Percentiles rank a stretch among this genome's conserved stretches.
Evolutionary conservation across 1,284 basidiomycete genomes (phyloP).

Genomic region (Apiotrichum montevideense): DNA sequence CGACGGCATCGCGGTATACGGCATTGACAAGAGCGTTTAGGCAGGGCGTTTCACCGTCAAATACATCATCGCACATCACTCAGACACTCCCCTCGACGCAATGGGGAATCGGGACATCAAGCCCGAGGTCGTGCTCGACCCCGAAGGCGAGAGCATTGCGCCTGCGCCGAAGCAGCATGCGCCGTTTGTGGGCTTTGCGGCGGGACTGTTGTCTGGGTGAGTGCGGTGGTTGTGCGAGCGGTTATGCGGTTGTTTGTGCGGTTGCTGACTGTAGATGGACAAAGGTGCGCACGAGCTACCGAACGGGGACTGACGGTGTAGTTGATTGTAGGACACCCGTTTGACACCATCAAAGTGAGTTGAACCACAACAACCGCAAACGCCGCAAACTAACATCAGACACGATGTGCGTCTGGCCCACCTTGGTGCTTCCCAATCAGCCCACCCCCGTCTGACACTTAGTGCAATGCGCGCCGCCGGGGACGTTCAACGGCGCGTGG

Average conservation of each 20-base stretch:
- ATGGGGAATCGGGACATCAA: background rate
- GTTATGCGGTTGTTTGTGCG: too few relatives aligned
- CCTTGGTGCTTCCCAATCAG: too few relatives aligned
- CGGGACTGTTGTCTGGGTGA: constrained; percentile 42
- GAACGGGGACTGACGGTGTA: background rate
- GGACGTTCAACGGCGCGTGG: constrained; percentile 41
- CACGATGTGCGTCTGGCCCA: constrained; percentile 23
- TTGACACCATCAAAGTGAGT: constrained; percentile 43
- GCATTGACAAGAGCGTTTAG: too few relatives aligned
- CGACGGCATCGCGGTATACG: too few relatives aligned
- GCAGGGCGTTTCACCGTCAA: too few relatives aligned
- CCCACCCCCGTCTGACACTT: background rate
- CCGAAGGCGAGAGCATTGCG: constrained; percentile 14
- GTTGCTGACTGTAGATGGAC: constrained; percentile 24
- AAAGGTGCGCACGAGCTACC: constrained; percentile 14
- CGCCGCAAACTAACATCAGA: constrained; percentile 19
- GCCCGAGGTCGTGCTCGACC: constrained; percentile 16
- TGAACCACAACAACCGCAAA: background rate
- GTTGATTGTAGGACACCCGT: constrained; percentile 41
- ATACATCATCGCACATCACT: background rate
- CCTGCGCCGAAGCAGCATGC: constrained; percentile 23
- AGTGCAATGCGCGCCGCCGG: constrained; percentile 45
- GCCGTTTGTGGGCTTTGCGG: constrained; percentile 43
- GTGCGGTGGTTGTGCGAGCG: constrained; percentile 1
- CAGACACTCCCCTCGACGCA: background rate